Conservation (phyloP, 345 rosid species). For the Hibiscus tridactylites region DNA sequence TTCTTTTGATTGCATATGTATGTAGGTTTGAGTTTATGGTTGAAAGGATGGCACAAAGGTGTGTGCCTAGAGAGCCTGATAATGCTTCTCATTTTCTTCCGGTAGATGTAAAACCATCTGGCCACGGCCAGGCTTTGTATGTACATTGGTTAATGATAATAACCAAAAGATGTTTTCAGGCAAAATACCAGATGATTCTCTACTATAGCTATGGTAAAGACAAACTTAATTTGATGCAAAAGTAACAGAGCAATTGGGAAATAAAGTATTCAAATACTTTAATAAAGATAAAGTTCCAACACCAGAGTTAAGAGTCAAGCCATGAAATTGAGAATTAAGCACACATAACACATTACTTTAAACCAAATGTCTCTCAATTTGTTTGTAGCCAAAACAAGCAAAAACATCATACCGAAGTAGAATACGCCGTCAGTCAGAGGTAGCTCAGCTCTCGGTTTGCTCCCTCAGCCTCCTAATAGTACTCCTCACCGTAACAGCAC, state of each 20-base stretch:
- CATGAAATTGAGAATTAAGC: background rate
- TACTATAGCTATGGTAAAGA: background rate
- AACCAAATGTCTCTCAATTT: background rate
- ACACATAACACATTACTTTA: background rate
- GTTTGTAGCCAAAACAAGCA: background rate
- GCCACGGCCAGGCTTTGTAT: background rate
- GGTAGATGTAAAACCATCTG: background rate
- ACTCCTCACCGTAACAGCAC: constrained; percentile 7
- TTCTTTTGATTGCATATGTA: constrained; percentile 3
- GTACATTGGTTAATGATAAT: background rate
- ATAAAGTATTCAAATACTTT: background rate
- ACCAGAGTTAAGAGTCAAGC: background rate
- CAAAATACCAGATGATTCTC: background rate
- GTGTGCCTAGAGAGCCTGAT: background rate
- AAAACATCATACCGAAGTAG: background rate
- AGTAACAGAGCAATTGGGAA: background rate
- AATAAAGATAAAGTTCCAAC: background rate
- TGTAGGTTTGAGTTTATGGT: background rate
- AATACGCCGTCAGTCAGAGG: background rate
- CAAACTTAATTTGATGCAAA: background rate
- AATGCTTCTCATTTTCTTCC: background rate
- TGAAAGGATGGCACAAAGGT: constrained; percentile 17
- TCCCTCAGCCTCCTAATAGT: background rate
- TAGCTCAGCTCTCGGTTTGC: background rate
- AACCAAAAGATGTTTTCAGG: background rate